phyloP scores from a whole-genome alignment of 495 filamentous ascomycete species.

The Stereocaulon alpinum region DNA sequence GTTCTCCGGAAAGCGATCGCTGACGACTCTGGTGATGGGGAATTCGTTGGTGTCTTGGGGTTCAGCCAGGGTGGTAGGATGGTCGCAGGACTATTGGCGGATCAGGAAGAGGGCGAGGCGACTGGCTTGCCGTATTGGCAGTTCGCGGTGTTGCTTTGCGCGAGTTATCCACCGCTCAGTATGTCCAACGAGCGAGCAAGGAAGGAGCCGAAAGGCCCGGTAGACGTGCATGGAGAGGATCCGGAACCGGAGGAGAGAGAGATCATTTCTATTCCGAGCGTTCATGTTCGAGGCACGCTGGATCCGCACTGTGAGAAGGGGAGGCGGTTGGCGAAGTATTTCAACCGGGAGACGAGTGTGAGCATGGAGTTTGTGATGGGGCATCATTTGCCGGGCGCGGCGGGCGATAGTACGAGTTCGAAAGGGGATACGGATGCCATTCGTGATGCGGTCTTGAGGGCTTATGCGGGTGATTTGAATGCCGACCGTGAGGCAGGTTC shows the following conservation, averaged over 20 bases:
- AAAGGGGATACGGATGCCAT: constrained; percentile 15
- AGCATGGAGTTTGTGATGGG: constrained; percentile 23
- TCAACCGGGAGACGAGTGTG: constrained; percentile 18
- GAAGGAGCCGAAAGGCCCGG: constrained; percentile 3
- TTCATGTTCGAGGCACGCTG: constrained; percentile 26
- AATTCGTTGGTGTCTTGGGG: constrained; percentile 27
- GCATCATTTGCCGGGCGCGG: constrained; percentile 24
- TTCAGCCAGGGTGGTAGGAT: constrained; percentile 27
- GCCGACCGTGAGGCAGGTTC: neutral
- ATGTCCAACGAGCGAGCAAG: constrained; percentile 2
- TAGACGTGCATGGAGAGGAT: constrained; percentile 15
- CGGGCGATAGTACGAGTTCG: constrained; percentile 23
- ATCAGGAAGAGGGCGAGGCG: constrained; percentile 12
- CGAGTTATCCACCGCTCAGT: constrained; percentile 16
- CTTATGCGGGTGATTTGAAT: constrained; percentile 7
- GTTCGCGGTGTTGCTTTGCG: constrained; percentile 21
- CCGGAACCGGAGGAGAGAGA: constrained; percentile 13
- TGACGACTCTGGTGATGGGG: constrained; percentile 13
- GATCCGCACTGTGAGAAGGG: constrained; percentile 26
- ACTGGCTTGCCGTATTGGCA: constrained; percentile 15
- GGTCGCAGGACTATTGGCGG: constrained; percentile 24
- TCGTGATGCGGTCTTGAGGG: constrained; percentile 24
- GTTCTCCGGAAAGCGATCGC: constrained; percentile 3
- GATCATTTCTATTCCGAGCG: constrained; percentile 21
- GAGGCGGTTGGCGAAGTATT: constrained; percentile 22